Evolutionary conservation across 192 early-diverging fungal genomes (phyloP), one percentile per base, ranked within the genome.

Genomic region (Physocladia obscura): DNA sequence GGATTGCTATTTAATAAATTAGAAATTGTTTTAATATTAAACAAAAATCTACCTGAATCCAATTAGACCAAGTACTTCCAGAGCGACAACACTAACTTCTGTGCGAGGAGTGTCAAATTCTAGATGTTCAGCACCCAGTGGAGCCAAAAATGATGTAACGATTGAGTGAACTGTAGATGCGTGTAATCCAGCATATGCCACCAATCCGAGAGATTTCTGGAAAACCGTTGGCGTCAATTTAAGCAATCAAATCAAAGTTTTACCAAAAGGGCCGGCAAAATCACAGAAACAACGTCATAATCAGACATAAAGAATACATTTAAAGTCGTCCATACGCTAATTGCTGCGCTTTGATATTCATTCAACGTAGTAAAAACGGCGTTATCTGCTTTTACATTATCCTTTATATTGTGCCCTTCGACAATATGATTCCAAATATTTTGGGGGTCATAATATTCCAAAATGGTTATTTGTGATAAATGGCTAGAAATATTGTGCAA

Each of bases 71-170:
- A 68, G 29, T 13, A 32, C 50, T 29, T 68, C 65, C 26, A 68
- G 27, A 5, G 65, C 54, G 6, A 49, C 31, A 13, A 68, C 65
- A 8, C 24, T 21, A 13, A 68, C 2, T 19, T 68, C 65, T 0
- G 65, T 68, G 24, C 65, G 21, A 35, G 65, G 52, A 27, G 47
- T 13, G 37, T 68, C 65, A 49, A 39, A 68, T 57, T 68, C 65
- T 22, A 68, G 22, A 34, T 68, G 65, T 37, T 68, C 65, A 2
- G 38, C 65, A 22, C 31, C 8, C 26, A 68, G 37, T 13, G 35
- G 29, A 6, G 26, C 65, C 52, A 68, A 38, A 24, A 68, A 68
- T 4, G 29, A 29, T 24, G 54, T 68, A n/a, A 68, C 17, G 19
- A 6, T 21, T 4, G 35, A 49, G 30, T 17, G 51, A n/a, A 65